phyloP scores from a whole-genome alignment of 352 stramenopile genomes.

The Pythium dissimile region DNA sequence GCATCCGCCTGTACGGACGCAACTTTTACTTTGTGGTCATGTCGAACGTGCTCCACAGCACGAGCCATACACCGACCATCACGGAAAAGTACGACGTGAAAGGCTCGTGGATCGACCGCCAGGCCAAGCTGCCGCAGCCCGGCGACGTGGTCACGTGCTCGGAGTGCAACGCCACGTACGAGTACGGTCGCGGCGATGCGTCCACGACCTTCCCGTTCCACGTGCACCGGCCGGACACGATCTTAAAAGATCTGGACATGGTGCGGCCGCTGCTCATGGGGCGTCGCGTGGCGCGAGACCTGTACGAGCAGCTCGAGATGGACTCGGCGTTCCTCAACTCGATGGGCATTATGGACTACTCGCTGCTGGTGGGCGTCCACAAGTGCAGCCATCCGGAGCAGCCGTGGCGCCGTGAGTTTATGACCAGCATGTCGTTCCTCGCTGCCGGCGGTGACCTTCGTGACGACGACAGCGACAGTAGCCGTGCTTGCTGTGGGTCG shows the following conservation, averaged over 20 bases:
- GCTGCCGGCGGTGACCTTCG: conserved; percentile 3
- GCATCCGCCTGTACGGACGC: conserved; percentile 71
- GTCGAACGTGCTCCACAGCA: conserved; percentile 70
- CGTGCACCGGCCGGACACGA: conserved; percentile 58
- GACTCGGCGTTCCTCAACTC: conserved; percentile 66
- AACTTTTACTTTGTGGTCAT: conserved; percentile 85
- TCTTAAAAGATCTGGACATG: conserved; percentile 73
- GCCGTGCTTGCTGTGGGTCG: conserved; percentile 1
- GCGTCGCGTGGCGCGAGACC: conserved; percentile 22
- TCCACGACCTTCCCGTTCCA: conserved; percentile 32
- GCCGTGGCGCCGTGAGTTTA: conserved; percentile 16
- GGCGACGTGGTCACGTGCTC: conserved; percentile 62
- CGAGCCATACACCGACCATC: conserved; percentile 52
- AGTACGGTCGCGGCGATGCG: conserved; percentile 32
- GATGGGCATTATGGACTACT: conserved; percentile 83
- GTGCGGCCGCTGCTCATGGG: conserved; percentile 39
- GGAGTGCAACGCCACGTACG: conserved; percentile 58
- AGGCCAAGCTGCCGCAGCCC: conserved; percentile 38
- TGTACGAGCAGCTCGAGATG: conserved; percentile 46
- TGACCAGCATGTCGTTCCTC: conserved; percentile 12
- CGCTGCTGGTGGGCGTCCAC: conserved; percentile 65
- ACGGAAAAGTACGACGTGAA: conserved; percentile 78
- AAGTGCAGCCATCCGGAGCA: conserved; percentile 42
- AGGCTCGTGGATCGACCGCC: conserved; percentile 68
- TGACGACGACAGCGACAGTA: neutral